Percentiles rank a stretch among this genome's conserved stretches.
phyloP scores from a whole-genome alignment of 2,329 filamentous ascomycete species.

The Lecanicillium sp. region DNA sequence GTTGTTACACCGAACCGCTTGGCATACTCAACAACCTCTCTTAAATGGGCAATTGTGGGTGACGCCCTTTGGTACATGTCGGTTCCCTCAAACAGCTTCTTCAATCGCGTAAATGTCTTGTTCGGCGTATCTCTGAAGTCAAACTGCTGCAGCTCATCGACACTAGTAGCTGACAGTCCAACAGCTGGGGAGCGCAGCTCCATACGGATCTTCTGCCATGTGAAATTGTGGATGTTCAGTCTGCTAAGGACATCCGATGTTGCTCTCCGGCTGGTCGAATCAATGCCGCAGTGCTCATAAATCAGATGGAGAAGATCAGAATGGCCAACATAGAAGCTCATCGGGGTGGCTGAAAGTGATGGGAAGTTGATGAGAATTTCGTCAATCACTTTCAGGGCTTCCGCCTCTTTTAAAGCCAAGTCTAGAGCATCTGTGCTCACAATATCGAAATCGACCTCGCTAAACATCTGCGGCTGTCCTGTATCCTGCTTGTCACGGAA shows the following conservation, averaged over 20 bases:
- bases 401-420: constrained; percentile 82
- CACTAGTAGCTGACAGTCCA: constrained; percentile 78
- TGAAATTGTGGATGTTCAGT: constrained; percentile 73
- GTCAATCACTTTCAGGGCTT: constrained; percentile 89
- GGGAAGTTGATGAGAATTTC: constrained; percentile 82
- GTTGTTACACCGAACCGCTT: constrained; percentile 68
- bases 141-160: constrained; percentile 85
- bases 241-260: constrained; percentile 83
- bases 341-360: constrained; percentile 59
- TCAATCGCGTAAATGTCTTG: constrained; percentile 53
- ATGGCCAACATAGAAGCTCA: constrained; percentile 90
- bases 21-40: constrained; percentile 69
- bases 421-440: constrained; percentile 78
- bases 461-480: constrained; percentile 73
- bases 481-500: constrained; percentile 75
- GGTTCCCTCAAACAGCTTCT: constrained; percentile 54
- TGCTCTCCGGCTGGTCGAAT: constrained; percentile 56
- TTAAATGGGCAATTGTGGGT: constrained; percentile 71
- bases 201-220: constrained; percentile 75
- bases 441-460: constrained; percentile 95
- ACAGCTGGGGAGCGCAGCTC: constrained; percentile 77
- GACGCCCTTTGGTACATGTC: constrained; percentile 70
- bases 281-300: constrained; percentile 85
- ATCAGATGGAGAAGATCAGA: constrained; percentile 78
- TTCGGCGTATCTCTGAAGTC: constrained; percentile 68